Evolutionary conservation across 805 yeast species (phyloP), one percentile per base, ranked within the genome.

Genomic region (Scheffersomyces coipomensis): DNA sequence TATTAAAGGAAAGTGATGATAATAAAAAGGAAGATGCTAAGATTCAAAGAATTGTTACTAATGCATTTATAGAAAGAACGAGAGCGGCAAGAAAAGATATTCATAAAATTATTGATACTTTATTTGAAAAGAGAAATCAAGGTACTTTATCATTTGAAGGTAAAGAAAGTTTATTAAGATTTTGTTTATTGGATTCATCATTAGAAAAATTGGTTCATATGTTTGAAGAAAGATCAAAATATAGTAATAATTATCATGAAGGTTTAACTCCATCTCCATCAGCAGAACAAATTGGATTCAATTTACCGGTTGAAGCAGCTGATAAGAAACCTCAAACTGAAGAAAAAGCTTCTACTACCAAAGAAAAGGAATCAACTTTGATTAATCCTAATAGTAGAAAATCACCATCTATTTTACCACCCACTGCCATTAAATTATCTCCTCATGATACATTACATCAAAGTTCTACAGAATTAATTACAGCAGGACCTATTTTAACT

Each of bases 151-250:
- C 81, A 1, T 60, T 76, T 29, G 81, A 77, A 47, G 81, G 78
- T 2, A 78, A 78, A 48, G 83, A 78, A 48, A 75, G 68, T 11
- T 60, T 78, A 33, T 52, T 78, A 15, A 56, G 83, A 42, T 73
- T 76, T 38, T 78, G 82, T 62, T 53, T 78, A 23, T 55, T 78
- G 29, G 83, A 78, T 56, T 71, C 74, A 26, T 73, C 81, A 1
- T 57, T 78, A 27, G 81, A 76, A 43, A 76, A 75, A 47, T 67
- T 78, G 33, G 71, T 73, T 7, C 70, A 72, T 39, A 65, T 76
- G 50, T 76, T 76, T 46, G 76, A 71, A 45, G 76, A 72, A 39
- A 7, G 30, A 13, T 27, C 65, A 64, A 41, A 65, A 57, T 5
- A 43, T 48, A 29, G 36, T 29, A 38, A 47, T 27, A 35, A 32